A percentile compares a stretch with the other conserved stretches of the same genome.
Evolutionary conservation across 2,329 filamentous ascomycete species (phyloP).

Genomic region (Chaetomiaceae sp.): DNA sequence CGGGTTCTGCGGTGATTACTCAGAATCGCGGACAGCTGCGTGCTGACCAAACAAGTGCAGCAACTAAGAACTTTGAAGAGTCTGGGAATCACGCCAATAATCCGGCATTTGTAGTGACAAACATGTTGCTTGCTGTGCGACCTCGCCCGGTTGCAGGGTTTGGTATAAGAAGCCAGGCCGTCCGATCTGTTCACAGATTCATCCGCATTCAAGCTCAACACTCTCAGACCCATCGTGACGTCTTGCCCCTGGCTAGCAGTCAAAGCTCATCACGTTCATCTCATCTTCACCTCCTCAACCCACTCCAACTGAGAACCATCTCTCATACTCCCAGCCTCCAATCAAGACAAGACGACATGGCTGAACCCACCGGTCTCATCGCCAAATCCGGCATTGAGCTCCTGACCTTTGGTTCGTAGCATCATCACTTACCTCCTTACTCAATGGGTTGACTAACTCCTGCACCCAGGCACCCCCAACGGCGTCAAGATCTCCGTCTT

Average conservation of each 20-base stretch:
- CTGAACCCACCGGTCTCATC: slow-evolving; percentile 52
- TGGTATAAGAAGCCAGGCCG: slow-evolving; percentile 1
- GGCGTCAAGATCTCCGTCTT: slow-evolving; percentile 56
- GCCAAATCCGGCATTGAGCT: slow-evolving; percentile 62
- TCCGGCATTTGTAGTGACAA: not conserved
- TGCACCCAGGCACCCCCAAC: slow-evolving; percentile 43
- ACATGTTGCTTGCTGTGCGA: not conserved
- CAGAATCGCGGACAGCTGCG: not conserved
- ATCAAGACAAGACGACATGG: slow-evolving; percentile 25
- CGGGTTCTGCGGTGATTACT: no score
- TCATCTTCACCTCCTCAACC: not conserved
- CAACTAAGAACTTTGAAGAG: not conserved
- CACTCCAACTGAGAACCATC: not conserved
- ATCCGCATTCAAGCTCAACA: not conserved
- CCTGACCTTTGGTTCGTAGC: slow-evolving; percentile 46
- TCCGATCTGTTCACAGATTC: not conserved
- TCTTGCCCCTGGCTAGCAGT: not conserved
- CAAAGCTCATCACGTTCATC: not conserved
- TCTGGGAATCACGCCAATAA: not conserved
- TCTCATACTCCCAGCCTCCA: slow-evolving; percentile 8
- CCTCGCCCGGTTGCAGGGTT: not conserved
- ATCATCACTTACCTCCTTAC: slow-evolving; percentile 9
- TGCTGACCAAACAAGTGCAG: not conserved
- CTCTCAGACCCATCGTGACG: not conserved
- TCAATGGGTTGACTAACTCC: not conserved